A percentile compares a stretch with the other conserved stretches of the same genome.
Evolutionary conservation across 2,329 filamentous ascomycete species (phyloP).

Genomic region (Phaeosphaeriaceae sp.): DNA sequence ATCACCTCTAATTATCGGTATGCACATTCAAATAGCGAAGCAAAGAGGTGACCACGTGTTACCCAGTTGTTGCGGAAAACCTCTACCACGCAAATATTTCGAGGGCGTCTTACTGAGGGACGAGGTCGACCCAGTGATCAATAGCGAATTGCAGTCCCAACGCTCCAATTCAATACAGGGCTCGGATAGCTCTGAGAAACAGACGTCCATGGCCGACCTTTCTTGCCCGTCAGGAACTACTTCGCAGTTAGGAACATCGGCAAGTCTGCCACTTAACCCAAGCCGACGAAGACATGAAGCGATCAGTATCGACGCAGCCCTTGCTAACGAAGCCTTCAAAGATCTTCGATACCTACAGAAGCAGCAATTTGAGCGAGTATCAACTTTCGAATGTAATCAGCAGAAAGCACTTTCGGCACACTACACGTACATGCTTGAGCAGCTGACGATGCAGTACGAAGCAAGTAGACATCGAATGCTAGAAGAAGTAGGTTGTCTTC

Average conservation of each 20-base stretch:
- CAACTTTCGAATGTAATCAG: constrained; percentile 43
- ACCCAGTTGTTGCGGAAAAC: constrained; percentile 51
- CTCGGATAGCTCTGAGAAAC: constrained; percentile 38
- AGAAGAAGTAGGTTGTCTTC: constrained; percentile 34
- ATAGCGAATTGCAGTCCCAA: constrained; percentile 10
- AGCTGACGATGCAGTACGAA: constrained; percentile 29
- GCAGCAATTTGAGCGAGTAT: constrained; percentile 38
- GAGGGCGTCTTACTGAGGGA: constrained; percentile 47
- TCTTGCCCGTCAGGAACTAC: constrained; percentile 10
- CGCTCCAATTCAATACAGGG: too few species aligned
- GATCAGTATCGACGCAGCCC: constrained; percentile 26
- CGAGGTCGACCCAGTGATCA: constrained; percentile 43
- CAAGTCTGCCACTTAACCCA: constrained; percentile 11
- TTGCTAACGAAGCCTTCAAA: constrained; percentile 36
- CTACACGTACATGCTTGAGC: constrained; percentile 29
- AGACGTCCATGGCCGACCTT: constrained; percentile 29
- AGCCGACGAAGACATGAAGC: constrained; percentile 20
- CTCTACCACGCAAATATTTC: constrained; percentile 49
- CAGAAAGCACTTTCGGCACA: constrained; percentile 36
- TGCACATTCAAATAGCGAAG: constrained; percentile 46
- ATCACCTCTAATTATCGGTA: constrained; percentile 29
- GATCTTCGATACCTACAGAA: constrained; percentile 35
- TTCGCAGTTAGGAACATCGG: constrained; percentile 10
- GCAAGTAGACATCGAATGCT: constrained; percentile 24
- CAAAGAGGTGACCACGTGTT: constrained; percentile 35